Base-by-base conservation (phyloP, 2,329 filamentous ascomycete genomes). In the Truncatella angustata region DNA sequence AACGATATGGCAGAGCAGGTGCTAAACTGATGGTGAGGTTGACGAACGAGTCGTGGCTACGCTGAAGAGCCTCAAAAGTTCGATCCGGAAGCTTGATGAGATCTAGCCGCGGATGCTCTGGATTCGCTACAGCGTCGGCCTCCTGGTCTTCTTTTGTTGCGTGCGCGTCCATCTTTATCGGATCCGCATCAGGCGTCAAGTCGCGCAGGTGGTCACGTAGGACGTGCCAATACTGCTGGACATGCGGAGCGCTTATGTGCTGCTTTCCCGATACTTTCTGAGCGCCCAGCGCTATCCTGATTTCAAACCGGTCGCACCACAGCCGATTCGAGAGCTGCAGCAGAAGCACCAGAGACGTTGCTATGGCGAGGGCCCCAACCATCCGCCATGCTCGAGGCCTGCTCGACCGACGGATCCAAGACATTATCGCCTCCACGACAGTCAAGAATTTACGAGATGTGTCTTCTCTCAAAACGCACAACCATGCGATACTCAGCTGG, bases 1-100 rank as follows among this genome's bases (percentile, higher is more conserved):
- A 51, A 20, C 57, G 50, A 21, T 63, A 56, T 58, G 70, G 64
- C 60, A 73, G 34, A 60, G 66, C 39, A 63, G 60, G 57, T 56
- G 67, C 60, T 63, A 65, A 42, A 50, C 57, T 44, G 56, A 67
- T 11, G 56, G 66, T 37, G 52, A 57, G 28, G 30, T 63, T 57
- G 23, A 77, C 5, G 20, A 51, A 49, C 24, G 34, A 21, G 6
- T 48, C 36, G 43, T 58, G 54, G 16, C 21, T 32, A n/a, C 23
- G n/a, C 9, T 37, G 28, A n/a, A 60, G 51, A 6, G 44, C 30
- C 5, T 40, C 14, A 21, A 55, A n/a, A 26, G 53, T 45, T 2
- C 23, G 50, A 1, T 47, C 45, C 3, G 52, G 24, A 2, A 60
- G 39, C 18, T 16, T 24, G 16, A 52, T 37, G 44, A 56, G 47